Percentiles rank a stretch among this genome's conserved stretches.
phyloP scores from a whole-genome alignment of 768 basidiomycete species.

The Dentipellis fragilis region DNA sequence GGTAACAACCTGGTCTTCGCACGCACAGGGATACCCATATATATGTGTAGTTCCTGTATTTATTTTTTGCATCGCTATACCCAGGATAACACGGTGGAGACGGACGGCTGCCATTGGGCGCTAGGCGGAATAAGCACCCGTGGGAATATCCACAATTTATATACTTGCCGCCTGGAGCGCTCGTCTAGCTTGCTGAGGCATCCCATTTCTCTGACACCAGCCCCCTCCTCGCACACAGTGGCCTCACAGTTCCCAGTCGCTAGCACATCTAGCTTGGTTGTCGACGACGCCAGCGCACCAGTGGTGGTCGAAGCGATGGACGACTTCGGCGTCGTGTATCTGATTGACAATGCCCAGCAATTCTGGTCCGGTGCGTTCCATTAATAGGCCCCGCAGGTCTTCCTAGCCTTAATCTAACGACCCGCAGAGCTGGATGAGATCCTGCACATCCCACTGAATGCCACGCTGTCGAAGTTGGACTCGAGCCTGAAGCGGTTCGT shows the following conservation, averaged over 20 bases:
- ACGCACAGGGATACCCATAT: too few species aligned
- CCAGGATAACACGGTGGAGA: too few species aligned
- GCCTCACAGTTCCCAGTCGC: background rate
- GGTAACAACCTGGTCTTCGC: too few species aligned
- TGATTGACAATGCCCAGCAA: conserved; percentile 75
- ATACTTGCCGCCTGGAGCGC: background rate
- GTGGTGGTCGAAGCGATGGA: conserved; percentile 31
- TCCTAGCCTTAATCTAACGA: background rate
- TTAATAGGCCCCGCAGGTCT: background rate
- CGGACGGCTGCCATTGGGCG: too few species aligned
- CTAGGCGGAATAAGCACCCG: background rate
- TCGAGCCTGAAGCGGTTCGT: conserved; percentile 68
- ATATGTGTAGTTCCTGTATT: too few species aligned
- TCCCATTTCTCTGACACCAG: background rate
- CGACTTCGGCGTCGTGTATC: conserved; percentile 70
- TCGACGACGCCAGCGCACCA: background rate
- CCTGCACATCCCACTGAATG: conserved; percentile 51
- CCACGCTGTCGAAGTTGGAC: conserved; percentile 69
- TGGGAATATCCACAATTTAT: background rate
- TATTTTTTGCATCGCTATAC: too few species aligned
- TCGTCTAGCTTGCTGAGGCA: background rate
- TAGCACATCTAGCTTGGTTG: background rate
- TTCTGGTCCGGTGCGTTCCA: conserved; percentile 75
- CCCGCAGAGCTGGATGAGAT: conserved; percentile 79
- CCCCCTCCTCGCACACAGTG: background rate